Conservation (phyloP, 2,329 filamentous ascomycete genomes). For the Aspergillus nomiae region DNA sequence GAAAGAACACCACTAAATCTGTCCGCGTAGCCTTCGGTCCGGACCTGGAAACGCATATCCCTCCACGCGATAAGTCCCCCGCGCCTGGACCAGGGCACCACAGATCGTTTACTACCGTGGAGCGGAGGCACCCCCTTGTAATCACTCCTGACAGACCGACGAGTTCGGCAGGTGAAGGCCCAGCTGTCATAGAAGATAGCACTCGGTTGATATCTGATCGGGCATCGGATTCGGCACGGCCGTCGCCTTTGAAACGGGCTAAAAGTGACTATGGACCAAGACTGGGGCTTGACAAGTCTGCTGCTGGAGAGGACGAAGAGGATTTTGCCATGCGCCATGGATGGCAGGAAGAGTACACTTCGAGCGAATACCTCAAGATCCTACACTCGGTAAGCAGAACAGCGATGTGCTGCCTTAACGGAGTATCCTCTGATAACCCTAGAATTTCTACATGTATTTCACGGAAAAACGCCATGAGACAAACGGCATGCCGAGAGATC, state of each 20-base stretch:
- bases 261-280: constrained; percentile 57
- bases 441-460: constrained; percentile 99
- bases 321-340: constrained; percentile 72
- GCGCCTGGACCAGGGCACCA: constrained; percentile 34
- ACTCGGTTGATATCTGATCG: constrained; percentile 32
- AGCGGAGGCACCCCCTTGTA: constrained; percentile 28
- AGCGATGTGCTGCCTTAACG: not conserved
- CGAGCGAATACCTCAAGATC: constrained; percentile 82
- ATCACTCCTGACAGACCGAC: constrained; percentile 28
- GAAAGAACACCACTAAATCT: constrained; percentile 34
- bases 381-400: constrained; percentile 69
- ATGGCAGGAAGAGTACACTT: constrained; percentile 90
- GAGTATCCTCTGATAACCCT: constrained; percentile 13
- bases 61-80: constrained; percentile 36
- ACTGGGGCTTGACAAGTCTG: constrained; percentile 32
- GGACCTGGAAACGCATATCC: constrained; percentile 40
- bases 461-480: constrained; percentile 98
- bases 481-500: constrained; percentile 77
- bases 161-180: constrained; percentile 34
- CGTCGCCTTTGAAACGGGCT: constrained; percentile 50
- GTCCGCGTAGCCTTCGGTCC: constrained; percentile 44
- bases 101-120: constrained; percentile 37
- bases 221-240: constrained; percentile 34
- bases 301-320: constrained; percentile 49
- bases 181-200: constrained; percentile 23